These are phyloP conservation scores for Penicillium concentricum DNA, from an alignment of 2,329 filamentous ascomycete species.

Conservation along the genomic window DNA sequence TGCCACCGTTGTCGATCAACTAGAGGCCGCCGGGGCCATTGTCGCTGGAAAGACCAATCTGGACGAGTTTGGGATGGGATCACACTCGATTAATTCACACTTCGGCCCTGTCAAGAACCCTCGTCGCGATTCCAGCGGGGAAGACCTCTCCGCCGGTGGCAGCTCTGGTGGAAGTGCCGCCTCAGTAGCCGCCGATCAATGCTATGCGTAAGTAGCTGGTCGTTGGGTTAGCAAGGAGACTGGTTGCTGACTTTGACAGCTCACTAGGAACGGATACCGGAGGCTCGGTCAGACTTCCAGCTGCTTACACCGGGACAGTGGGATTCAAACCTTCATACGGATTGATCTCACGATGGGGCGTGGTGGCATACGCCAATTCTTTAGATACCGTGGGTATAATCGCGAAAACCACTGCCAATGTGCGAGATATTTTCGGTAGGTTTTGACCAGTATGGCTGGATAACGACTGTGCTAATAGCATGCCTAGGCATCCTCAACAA, in stretches of 20 bases:
- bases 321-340: slow-evolving; percentile 94
- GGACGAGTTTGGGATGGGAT: slow-evolving; percentile 96
- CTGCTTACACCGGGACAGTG: slow-evolving; percentile 77
- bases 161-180: slow-evolving; percentile 94
- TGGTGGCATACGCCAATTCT: slow-evolving; percentile 89
- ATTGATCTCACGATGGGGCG: slow-evolving; percentile 78
- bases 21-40: slow-evolving; percentile 62
- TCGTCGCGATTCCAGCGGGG: slow-evolving; percentile 37
- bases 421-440: slow-evolving; percentile 54
- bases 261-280: slow-evolving; percentile 93
- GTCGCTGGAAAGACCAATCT: slow-evolving; percentile 83
- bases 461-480: slow-evolving; percentile 12
- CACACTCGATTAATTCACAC: slow-evolving; percentile 68
- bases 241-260: slow-evolving; percentile 32
- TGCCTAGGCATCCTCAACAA: slow-evolving; percentile 51
- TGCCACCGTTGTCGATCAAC: slow-evolving; percentile 72
- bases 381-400: slow-evolving; percentile 85
- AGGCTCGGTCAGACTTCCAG: slow-evolving; percentile 81
- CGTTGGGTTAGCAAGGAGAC: neutral
- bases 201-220: slow-evolving; percentile 51
- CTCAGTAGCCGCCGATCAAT: slow-evolving; percentile 67
- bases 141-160: slow-evolving; percentile 69
- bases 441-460: neutral
- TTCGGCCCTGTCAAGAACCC: slow-evolving; percentile 64
- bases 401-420: slow-evolving; percentile 53